phyloP scores from a whole-genome alignment of 306 rosid genomes.

The Corylus avellana region DNA sequence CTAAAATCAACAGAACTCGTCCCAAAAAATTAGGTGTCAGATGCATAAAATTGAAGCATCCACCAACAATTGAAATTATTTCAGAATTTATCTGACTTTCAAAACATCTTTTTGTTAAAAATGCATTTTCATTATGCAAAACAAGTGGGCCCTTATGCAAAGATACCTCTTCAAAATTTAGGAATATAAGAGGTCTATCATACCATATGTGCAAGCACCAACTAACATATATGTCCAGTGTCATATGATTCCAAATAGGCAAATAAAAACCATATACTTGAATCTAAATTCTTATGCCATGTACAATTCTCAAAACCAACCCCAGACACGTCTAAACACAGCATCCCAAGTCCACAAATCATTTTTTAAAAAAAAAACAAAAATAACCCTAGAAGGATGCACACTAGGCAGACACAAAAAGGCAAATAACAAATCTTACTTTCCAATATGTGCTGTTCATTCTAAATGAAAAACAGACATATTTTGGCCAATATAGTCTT shows the following conservation, averaged over 20 bases:
- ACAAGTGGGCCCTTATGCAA: background rate
- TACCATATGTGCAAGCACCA: background rate
- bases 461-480: background rate
- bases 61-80: background rate
- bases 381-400: background rate
- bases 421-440: background rate
- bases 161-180: background rate
- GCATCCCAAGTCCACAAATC: background rate
- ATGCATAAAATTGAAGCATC: background rate
- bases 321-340: background rate
- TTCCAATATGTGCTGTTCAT: background rate
- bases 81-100: too few relatives aligned
- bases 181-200: background rate
- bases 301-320: background rate
- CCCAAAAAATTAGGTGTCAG: background rate
- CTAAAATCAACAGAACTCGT: background rate
- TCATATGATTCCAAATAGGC: background rate
- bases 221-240: background rate
- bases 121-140: background rate
- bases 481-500: background rate
- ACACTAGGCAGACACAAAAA: background rate
- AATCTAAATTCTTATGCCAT: background rate
- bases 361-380: background rate
- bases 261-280: background rate
- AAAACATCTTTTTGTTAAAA: background rate